Conservation (phyloP, 495 filamentous ascomycete species). For the Aspergillus wentii region DNA sequence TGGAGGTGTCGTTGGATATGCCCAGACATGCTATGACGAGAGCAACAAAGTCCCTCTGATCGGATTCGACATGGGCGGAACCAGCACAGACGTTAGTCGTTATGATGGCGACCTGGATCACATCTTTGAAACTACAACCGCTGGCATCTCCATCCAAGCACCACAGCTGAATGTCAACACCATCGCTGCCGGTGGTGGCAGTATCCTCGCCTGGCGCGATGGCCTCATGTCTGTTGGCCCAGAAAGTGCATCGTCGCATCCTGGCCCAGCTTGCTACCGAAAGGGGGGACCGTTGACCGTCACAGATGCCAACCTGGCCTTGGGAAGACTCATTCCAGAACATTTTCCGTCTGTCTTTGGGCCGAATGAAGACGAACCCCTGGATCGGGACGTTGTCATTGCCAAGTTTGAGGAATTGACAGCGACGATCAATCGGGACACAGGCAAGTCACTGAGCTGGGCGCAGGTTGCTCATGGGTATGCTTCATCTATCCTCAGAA, state of each 20-base stretch:
- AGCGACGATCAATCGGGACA: conserved; percentile 61
- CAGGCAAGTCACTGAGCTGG: conserved; percentile 49
- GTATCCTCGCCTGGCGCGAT: conserved; percentile 76
- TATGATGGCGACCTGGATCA: conserved; percentile 82
- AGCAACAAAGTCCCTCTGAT: conserved; percentile 78
- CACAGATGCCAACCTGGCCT: conserved; percentile 84
- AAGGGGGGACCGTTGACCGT: conserved; percentile 88
- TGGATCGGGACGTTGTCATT: conserved; percentile 69
- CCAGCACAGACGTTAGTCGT: conserved; percentile 83
- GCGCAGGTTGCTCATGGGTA: conserved; percentile 80
- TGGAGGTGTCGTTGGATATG: conserved; percentile 78
- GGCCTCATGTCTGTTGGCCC: conserved; percentile 90
- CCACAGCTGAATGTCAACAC: conserved; percentile 95
- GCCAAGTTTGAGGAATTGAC: conserved; percentile 67
- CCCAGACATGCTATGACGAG: conserved; percentile 78
- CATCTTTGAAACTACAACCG: conserved; percentile 91
- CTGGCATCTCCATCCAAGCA: conserved; percentile 88
- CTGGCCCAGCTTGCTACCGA: conserved; percentile 86
- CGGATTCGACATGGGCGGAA: conserved; percentile 94
- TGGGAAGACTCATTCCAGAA: conserved; percentile 80
- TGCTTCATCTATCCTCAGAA: background rate
- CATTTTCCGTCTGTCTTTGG: conserved; percentile 96
- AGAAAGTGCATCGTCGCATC: conserved; percentile 82
- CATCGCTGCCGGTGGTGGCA: conserved; percentile 89
- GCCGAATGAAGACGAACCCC: conserved; percentile 70